These are phyloP conservation scores for Carex parvula DNA, from an alignment of 176 grass and related monocot species.

Conservation along the genomic window DNA sequence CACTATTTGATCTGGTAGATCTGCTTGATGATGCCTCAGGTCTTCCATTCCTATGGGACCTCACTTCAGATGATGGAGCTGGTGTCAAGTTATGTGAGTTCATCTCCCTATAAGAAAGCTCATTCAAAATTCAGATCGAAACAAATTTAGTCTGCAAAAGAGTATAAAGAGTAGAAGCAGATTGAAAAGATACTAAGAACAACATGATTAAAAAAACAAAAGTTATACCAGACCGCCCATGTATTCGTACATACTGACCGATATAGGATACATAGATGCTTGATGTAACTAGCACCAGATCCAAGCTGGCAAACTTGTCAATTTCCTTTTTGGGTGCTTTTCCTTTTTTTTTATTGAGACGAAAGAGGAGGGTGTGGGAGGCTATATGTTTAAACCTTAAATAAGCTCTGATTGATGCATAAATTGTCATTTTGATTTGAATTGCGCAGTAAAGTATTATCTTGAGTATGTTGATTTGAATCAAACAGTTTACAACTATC, in stretches of 20 bases:
- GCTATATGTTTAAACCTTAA: neutral
- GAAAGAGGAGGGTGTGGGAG: neutral
- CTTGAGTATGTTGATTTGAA: neutral
- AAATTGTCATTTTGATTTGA: neutral
- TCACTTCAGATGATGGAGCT: neutral
- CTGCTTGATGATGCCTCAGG: neutral
- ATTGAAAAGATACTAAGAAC: neutral
- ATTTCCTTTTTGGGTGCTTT: neutral
- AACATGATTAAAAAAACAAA: conserved; percentile 2
- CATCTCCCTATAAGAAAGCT: conserved; percentile 20
- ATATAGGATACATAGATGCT: neutral
- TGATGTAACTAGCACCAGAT: neutral
- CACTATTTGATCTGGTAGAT: neutral
- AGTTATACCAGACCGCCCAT: neutral
- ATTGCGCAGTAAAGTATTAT: neutral
- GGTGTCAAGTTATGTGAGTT: neutral
- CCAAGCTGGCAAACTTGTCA: neutral
- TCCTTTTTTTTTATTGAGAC: neutral
- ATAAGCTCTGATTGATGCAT: neutral
- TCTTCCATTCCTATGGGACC: neutral
- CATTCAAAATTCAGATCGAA: neutral
- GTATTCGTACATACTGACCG: neutral
- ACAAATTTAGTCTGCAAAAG: neutral
- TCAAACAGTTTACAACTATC: neutral
- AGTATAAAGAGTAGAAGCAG: neutral